Evolutionary conservation across 2,329 filamentous ascomycete genomes (phyloP), one percentile per base, ranked within the genome.

Genomic region (Apiospora phragmitis): DNA sequence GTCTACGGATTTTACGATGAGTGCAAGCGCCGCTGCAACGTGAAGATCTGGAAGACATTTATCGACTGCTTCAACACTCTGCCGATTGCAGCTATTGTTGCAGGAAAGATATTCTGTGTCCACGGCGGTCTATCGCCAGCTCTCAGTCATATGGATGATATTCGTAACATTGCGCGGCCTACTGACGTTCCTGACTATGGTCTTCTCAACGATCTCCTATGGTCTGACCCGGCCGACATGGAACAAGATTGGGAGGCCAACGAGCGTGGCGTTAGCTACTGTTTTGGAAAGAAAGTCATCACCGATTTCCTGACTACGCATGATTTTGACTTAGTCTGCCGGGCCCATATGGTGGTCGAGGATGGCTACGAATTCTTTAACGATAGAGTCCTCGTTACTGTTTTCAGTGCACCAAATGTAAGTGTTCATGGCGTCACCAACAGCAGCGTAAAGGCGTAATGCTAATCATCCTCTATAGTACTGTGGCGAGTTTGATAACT

Each of bases 291-390:
- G 83, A 96, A 97, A 79, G 95, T 99, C 74, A 98, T 99, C 73
- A 95, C 95, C 81, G 94, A 98, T 77, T 99, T 99, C 80, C 84
- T 99, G 74, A 92, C 94, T 71, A 90, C 93, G 70, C 96, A 99
- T 80, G 96, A 99, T 82, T 98, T 99, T 80, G 96, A 99, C 81
- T 85, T 99, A 68, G 95, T 99, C 68, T 99, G 96, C 80, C 92
- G 96, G 75, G 96, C 96, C 67, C 96, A 99, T 83, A 98, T 98
- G 96, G 96, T 99, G 68, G 96, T 99, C 29, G 96, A 99, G 81
- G 96, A 99, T 80, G 96, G 96, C 14, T 99, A 99, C 82, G 96
- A 99, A 79, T 99, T 99, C 82, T 99, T 98, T 82, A 97, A 93
- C 73, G 96, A 99, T 80, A 89, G 96, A 71, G 93, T 98, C 65